Conservation (phyloP, 2,329 filamentous ascomycete species). For the Thielaviopsis musarum region DNA sequence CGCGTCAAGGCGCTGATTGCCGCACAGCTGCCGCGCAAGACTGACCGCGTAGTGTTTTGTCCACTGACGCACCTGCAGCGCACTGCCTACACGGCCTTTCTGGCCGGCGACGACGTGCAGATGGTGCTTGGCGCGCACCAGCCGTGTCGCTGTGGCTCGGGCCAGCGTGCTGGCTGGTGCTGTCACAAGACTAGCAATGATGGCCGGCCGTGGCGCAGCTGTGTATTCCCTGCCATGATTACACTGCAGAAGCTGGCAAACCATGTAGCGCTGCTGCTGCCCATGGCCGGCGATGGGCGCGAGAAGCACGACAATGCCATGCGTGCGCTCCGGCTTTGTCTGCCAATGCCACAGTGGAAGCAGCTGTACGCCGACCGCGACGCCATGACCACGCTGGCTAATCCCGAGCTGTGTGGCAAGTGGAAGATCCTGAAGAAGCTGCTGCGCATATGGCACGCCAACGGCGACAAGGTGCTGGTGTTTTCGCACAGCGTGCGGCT, state of each 20-base stretch:
- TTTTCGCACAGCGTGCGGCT: slow-evolving; percentile 87
- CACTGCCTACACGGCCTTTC: slow-evolving; percentile 65
- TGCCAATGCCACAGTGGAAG: slow-evolving; percentile 57
- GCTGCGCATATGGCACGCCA: slow-evolving; percentile 74
- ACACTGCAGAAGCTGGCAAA: slow-evolving; percentile 79
- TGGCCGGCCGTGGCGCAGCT: slow-evolving; percentile 51
- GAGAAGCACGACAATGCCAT: slow-evolving; percentile 69
- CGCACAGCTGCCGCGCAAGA: slow-evolving; percentile 86
- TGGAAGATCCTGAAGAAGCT: slow-evolving; percentile 85
- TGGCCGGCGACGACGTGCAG: slow-evolving; percentile 40
- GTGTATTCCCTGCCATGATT: slow-evolving; percentile 73
- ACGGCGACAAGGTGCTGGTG: slow-evolving; percentile 85
- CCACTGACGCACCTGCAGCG: slow-evolving; percentile 69
- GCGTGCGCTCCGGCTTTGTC: slow-evolving; percentile 51
- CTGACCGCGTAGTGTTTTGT: slow-evolving; percentile 86
- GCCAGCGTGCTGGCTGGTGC: slow-evolving; percentile 61
- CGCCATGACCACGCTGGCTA: slow-evolving; percentile 62
- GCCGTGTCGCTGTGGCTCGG: slow-evolving; percentile 51
- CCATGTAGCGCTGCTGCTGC: slow-evolving; percentile 78
- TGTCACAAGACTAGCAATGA: slow-evolving; percentile 45
- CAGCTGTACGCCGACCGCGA: slow-evolving; percentile 54
- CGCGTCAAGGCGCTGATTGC: slow-evolving; percentile 88
- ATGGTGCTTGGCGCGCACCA: slow-evolving; percentile 51
- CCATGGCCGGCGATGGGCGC: slow-evolving; percentile 40
- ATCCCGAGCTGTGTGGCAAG: slow-evolving; percentile 88